Base-by-base conservation (phyloP, 192 early-diverging fungal genomes). In the Funneliformis mosseae region DNA sequence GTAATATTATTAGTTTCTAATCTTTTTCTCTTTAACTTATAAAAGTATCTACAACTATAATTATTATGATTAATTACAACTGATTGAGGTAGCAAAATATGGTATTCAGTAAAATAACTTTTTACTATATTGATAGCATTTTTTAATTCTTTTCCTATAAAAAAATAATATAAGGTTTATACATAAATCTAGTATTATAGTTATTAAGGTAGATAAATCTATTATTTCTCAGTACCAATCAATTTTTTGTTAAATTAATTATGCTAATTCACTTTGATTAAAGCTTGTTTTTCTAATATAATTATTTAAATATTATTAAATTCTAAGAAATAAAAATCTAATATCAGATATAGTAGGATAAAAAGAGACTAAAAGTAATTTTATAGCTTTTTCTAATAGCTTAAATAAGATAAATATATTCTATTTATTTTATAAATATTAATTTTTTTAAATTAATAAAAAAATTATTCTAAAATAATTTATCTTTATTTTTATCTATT, bases 281-380 rank as follows among this genome's bases (percentile, higher is more conserved):
- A 74, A 74, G 1, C 5, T 10, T 21, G 48, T 4, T 74, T 59
- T 11, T 50, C 16, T 8, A 50, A 55, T 74, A 55, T 74, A 25
- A n/a, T 55, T 33, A 3, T 74, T 21, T 33, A 71, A 38, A 71
- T 71, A 6, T 71, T 41, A 23, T 41, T 55, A 8, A 1, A 74
- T 74, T 74, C n/a, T n/a, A n/a, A n/a, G n/a, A n/a, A n/a, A n/a
- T n/a, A n/a, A n/a, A n/a, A n/a, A n/a, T n/a, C n/a, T 23, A 0
- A 55, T 10, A 59, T 74, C 73, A 25, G 46, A 6, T 28, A 55
- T 46, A 3, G 73, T 74, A 3, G 73, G 73, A 74, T 74, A 55
- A 12, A 5, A 41, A 14, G 48, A 43, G 8, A 8, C 42, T 43
- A 43, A 43, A 43, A 43, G 42, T 8, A 43, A 43, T 43, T 5